Evolutionary conservation across 768 basidiomycete species (phyloP).

Genomic region (Lactifluus subvellereus): DNA sequence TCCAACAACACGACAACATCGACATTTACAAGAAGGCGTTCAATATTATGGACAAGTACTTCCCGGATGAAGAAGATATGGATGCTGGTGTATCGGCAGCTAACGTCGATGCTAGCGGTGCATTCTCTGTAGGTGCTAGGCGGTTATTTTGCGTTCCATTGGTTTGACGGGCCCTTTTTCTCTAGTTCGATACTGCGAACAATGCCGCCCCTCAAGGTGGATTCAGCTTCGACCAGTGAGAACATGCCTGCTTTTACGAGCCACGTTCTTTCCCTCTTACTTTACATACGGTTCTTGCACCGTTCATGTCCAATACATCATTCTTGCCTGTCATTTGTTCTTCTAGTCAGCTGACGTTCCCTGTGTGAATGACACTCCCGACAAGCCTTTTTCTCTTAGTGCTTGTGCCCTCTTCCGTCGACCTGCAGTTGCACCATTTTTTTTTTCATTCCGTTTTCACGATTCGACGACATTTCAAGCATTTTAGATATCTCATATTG

Average conservation of each 20-base stretch:
- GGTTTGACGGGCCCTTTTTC: neutral
- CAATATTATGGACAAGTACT: slow-evolving; percentile 97
- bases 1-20: slow-evolving; percentile 98
- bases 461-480: slow-evolving; percentile 19
- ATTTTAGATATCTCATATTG: slow-evolving; percentile 23
- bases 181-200: slow-evolving; percentile 75
- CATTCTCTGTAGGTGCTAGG: slow-evolving; percentile 56
- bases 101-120: slow-evolving; percentile 64
- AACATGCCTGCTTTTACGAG: slow-evolving; percentile 18
- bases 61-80: slow-evolving; percentile 94
- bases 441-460: slow-evolving; percentile 10
- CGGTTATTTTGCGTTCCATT: neutral
- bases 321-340: slow-evolving; percentile 18
- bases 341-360: slow-evolving; percentile 10
- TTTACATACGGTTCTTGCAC: slow-evolving; percentile 13
- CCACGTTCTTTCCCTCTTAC: neutral
- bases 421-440: slow-evolving; percentile 3
- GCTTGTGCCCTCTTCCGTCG: slow-evolving; percentile 10
- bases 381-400: slow-evolving; percentile 11
- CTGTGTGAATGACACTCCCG: slow-evolving; percentile 20
- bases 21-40: slow-evolving; percentile 99
- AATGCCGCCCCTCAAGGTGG: slow-evolving; percentile 88
- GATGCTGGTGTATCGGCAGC: slow-evolving; percentile 78
- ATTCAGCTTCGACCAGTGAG: slow-evolving; percentile 84
- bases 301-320: slow-evolving; percentile 15